Base-by-base conservation (phyloP, 306 rosid species). In the Cicer cuneatum region DNA sequence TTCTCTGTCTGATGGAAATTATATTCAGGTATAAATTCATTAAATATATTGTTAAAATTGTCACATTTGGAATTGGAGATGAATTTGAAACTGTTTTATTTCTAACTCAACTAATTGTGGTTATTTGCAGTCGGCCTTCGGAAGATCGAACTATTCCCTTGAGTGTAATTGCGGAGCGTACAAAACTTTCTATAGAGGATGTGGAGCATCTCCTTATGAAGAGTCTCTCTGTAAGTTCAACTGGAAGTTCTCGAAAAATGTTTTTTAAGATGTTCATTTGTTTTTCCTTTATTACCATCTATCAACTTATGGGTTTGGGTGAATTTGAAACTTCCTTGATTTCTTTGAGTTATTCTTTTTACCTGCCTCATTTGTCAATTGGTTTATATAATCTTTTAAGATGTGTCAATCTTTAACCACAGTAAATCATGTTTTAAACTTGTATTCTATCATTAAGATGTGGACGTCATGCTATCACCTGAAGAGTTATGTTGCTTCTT, bases 1-100 rank as follows among this genome's bases (percentile, higher is more conserved):
- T 95, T 82, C 95, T 95, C 72, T 95, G 99, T 84, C 87, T 95
- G 88, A 95, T 95, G 98, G 99, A 92, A 85, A 95, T 95, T 73
- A 95, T 95, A 80, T 95, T 95, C 90, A 95, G 99, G 99, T 89
- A 85, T 46, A 48, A 39, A 21, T 68, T 11, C 72, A 18, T 62
- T 47, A 7, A 63, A 45, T 73, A 11, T 65, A 70, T 77, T 40
- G 5, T 73, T 8, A 51, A 65, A 6, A 10, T 35, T 80, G 45
- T 33, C 51, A 70, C 40, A 14, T 70, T 11, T 7, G 38, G 24
- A 59, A 35, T 11, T 7, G 38, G 24, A 59, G 40, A 37, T 33
- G 46, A 47, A 47, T 35, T 39, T 15, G 14, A 46, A 56, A 71
- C 12, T 38, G 24, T 13, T 54, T 49, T 49, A 14, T 75, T 78